These are phyloP conservation scores for Myochromella boudieri DNA, from an alignment of 768 basidiomycete species.

Conservation along the genomic window DNA sequence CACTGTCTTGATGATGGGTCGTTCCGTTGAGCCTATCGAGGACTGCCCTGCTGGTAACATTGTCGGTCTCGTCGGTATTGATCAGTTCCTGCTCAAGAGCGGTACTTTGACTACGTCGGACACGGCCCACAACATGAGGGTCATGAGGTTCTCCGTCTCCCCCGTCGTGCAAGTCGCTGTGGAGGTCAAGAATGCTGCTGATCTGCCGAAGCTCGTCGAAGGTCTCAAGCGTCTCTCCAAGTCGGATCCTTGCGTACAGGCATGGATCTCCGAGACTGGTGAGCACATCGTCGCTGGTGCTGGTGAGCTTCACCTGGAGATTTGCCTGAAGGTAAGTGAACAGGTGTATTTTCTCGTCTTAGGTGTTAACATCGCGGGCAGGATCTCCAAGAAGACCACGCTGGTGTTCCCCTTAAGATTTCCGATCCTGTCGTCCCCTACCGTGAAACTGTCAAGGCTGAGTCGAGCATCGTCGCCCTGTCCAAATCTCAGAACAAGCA, in stretches of 20 bases:
- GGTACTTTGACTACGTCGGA: constrained; percentile 98
- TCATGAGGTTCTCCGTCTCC: constrained; percentile 99
- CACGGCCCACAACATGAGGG: constrained; percentile 99
- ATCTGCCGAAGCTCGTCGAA: constrained; percentile 99
- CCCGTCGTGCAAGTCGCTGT: constrained; percentile 99
- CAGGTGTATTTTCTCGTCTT: neutral
- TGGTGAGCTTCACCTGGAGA: constrained; percentile 98
- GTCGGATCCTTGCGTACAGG: constrained; percentile 98
- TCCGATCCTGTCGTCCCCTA: constrained; percentile 98
- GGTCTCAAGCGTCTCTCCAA: constrained; percentile 99
- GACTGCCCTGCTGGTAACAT: constrained; percentile 99
- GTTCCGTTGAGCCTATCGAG: constrained; percentile 97
- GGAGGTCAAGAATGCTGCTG: constrained; percentile 99
- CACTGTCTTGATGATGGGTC: constrained; percentile 99
- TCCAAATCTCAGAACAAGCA: constrained; percentile 99
- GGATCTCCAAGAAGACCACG: constrained; percentile 99
- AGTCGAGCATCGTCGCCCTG: constrained; percentile 93
- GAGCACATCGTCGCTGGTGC: constrained; percentile 99
- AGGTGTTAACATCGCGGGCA: constrained; percentile 25
- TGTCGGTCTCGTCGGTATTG: constrained; percentile 97
- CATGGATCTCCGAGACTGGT: constrained; percentile 88
- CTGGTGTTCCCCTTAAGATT: constrained; percentile 97
- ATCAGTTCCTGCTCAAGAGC: constrained; percentile 99
- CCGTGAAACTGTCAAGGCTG: constrained; percentile 95
- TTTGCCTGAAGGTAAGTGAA: constrained; percentile 90